Percentiles rank a stretch among this genome's conserved stretches.
phyloP scores from a whole-genome alignment of 2,329 filamentous ascomycete species.

The Xylariaceae sp. region DNA sequence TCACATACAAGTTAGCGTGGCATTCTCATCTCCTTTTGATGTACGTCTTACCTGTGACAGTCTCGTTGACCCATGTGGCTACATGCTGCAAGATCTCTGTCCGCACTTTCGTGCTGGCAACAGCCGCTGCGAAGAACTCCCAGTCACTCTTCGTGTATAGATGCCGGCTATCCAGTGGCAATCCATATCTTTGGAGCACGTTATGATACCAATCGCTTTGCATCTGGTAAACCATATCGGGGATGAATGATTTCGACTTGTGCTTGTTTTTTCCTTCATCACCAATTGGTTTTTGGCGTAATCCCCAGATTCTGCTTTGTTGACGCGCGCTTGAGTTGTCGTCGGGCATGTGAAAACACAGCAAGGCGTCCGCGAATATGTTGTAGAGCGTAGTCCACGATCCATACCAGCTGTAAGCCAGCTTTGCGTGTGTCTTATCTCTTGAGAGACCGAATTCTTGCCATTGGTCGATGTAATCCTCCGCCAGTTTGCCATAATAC shows the following conservation, averaged over 20 bases:
- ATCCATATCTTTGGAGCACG: constrained; percentile 74
- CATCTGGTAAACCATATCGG: constrained; percentile 67
- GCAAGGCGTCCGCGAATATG: constrained; percentile 66
- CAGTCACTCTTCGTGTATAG: constrained; percentile 86
- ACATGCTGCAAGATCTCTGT: constrained; percentile 68
- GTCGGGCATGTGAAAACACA: constrained; percentile 65
- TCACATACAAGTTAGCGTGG: constrained; percentile 5
- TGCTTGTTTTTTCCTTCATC: constrained; percentile 14
- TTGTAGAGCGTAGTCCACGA: constrained; percentile 81
- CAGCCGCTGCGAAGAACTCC: constrained; percentile 83
- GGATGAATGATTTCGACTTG: constrained; percentile 53
- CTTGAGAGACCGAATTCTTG: constrained; percentile 63
- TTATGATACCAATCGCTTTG: constrained; percentile 77
- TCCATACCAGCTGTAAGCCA: constrained; percentile 76
- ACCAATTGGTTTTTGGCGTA: constrained; percentile 19
- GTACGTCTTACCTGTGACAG: constrained; percentile 50
- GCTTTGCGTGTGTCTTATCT: constrained; percentile 67
- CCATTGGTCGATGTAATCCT: constrained; percentile 66
- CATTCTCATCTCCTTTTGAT: not conserved
- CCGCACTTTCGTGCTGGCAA: constrained; percentile 63
- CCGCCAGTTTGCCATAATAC: constrained; percentile 58
- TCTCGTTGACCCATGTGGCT: constrained; percentile 80
- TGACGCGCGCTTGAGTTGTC: constrained; percentile 18
- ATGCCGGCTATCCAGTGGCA: constrained; percentile 77
- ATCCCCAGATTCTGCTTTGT: constrained; percentile 24